These are phyloP conservation scores for Calophaca sinica DNA, from an alignment of 306 rosid species.

Conservation along the genomic window DNA sequence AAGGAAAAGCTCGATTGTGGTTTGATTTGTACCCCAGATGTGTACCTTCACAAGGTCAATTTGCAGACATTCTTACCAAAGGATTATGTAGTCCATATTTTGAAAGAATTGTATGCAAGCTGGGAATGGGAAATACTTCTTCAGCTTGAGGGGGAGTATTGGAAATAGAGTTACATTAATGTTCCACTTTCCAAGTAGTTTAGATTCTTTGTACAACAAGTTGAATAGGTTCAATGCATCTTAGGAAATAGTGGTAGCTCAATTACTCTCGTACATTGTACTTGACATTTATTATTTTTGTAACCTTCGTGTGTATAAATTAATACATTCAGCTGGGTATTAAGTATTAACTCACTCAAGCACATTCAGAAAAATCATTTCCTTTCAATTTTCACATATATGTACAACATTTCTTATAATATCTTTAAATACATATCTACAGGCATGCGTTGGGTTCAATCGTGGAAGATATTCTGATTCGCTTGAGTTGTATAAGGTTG, in stretches of 20 bases:
- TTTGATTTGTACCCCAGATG: too few relatives aligned
- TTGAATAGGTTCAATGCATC: background rate
- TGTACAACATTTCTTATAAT: conserved; percentile 42
- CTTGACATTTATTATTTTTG: background rate
- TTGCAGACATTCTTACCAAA: background rate
- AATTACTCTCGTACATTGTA: background rate
- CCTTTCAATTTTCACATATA: background rate
- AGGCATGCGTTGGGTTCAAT: conserved; percentile 99
- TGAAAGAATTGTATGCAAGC: background rate
- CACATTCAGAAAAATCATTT: background rate
- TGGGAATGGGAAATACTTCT: background rate
- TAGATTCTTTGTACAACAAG: background rate
- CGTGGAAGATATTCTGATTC: conserved; percentile 91
- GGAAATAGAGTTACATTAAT: background rate
- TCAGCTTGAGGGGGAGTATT: background rate
- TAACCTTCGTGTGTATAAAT: too few relatives aligned
- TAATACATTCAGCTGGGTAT: background rate
- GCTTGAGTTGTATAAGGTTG: conserved; percentile 92
- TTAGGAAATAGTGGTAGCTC: background rate
- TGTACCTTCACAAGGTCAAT: background rate
- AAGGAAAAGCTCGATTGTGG: too few relatives aligned
- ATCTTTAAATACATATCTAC: conserved; percentile 53
- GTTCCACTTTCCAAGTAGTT: background rate
- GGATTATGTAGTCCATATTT: background rate
- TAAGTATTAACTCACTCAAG: background rate